phyloP scores from a whole-genome alignment of 192 early-diverging fungal genomes.

The Diversispora eburnea region DNA sequence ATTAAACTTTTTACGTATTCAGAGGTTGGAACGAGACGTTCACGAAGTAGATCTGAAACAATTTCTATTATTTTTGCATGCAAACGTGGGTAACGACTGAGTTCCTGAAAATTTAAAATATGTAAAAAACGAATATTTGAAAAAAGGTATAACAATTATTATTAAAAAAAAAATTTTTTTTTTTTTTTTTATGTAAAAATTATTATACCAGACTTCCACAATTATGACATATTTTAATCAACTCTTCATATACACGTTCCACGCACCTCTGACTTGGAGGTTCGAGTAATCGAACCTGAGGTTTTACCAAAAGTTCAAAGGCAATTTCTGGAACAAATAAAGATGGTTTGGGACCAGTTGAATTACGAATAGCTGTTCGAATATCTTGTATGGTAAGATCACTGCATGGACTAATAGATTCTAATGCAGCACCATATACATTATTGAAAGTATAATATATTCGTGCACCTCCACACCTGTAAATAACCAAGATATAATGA shows the following conservation, averaged over 20 bases:
- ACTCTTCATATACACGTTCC: constrained; percentile 78
- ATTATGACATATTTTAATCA: constrained; percentile 74
- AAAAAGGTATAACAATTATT: background rate
- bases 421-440: constrained; percentile 69
- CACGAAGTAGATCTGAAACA: constrained; percentile 71
- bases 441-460: constrained; percentile 83
- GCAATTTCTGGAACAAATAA: constrained; percentile 84
- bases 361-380: constrained; percentile 79
- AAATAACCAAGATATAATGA: background rate
- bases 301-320: constrained; percentile 79
- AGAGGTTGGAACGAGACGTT: constrained; percentile 68
- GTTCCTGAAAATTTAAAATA: constrained; percentile 44
- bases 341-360: constrained; percentile 72
- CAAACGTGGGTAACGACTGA: constrained; percentile 71
- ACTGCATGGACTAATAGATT: constrained; percentile 67
- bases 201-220: constrained; percentile 63
- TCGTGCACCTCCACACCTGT: constrained; percentile 70
- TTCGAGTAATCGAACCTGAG: constrained; percentile 73
- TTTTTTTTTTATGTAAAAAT: background rate
- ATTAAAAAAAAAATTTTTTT: constrained; percentile 13
- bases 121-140: background rate
- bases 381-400: constrained; percentile 71
- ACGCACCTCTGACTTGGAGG: constrained; percentile 75
- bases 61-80: constrained; percentile 72
- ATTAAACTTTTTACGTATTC: constrained; percentile 77